These are phyloP conservation scores for Phytomonas sp. DNA, from an alignment of 208 protist species.

Conservation along the genomic window DNA sequence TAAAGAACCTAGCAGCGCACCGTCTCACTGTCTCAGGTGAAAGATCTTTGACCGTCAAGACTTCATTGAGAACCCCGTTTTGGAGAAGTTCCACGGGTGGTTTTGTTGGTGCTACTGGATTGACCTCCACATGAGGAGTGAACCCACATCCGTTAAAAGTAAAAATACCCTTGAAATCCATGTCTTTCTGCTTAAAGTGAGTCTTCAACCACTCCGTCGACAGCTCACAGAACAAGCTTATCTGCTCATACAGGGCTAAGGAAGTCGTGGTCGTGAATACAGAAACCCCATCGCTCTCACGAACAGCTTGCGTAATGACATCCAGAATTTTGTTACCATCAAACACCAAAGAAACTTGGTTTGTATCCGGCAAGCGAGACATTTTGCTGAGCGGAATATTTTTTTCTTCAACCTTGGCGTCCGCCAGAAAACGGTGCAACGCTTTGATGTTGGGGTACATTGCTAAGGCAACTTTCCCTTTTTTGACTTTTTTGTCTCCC, in stretches of 20 bases:
- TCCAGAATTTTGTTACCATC: slow-evolving; percentile 82
- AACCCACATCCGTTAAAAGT: slow-evolving; percentile 65
- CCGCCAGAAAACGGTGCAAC: slow-evolving; percentile 51
- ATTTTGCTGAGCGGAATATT: slow-evolving; percentile 41
- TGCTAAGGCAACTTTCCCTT: not conserved
- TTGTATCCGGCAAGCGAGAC: slow-evolving; percentile 30
- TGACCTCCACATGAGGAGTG: slow-evolving; percentile 17
- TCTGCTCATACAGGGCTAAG: slow-evolving; percentile 50
- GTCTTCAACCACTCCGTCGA: slow-evolving; percentile 15
- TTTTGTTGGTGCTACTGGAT: slow-evolving; percentile 16
- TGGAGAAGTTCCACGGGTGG: slow-evolving; percentile 14
- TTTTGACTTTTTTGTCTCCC: not conserved
- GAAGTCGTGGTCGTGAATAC: slow-evolving; percentile 70
- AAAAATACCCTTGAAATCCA: slow-evolving; percentile 34
- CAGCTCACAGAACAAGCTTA: slow-evolving; percentile 27
- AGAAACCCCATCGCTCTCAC: slow-evolving; percentile 35
- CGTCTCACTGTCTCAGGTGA: slow-evolving; percentile 28
- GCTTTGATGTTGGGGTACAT: not conserved
- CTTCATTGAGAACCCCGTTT: slow-evolving; percentile 8
- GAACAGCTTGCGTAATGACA: slow-evolving; percentile 51
- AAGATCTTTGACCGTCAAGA: slow-evolving; percentile 12
- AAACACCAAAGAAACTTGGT: slow-evolving; percentile 48
- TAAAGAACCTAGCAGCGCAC: slow-evolving; percentile 44
- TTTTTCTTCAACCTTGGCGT: slow-evolving; percentile 59
- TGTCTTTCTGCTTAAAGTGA: slow-evolving; percentile 11